Base-by-base conservation (phyloP, 164 flowering plant species). In the Vitis labrusca region DNA sequence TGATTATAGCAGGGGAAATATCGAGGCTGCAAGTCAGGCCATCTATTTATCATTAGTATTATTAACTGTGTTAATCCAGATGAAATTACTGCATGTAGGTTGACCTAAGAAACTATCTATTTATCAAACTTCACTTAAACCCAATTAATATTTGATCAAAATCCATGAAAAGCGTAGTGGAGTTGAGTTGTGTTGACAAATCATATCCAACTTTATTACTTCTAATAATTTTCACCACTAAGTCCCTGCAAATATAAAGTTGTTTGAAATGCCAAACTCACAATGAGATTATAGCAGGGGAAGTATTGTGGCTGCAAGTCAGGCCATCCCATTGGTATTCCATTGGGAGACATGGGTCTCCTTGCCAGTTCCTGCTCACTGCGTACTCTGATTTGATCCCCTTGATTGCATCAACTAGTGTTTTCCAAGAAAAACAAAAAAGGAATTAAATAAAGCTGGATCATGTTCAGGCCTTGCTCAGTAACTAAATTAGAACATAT, bases 261-360 rank as follows among this genome's bases (percentile, higher is more conserved):
- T 3, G 44, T 32, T 32, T 0, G 6, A 3, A 32, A 6, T 6
- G 6, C 44, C 44, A 9, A 8, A 75, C 83, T 77, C 70, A 82
- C 87, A 84, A 66, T 44, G 78, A 71, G 14, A 70, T 67, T 17
- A 84, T 78, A 29, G 63, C 70, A 23, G 82, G 74, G 19, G 69
- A 9, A 27, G 59, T 68, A 44, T 59, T 16, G 57, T 63, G 62
- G 63, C 74, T 77, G 79, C 87, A 87, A 3, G 65, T 70, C 14
- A 87, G 51, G n/a, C 86, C 89, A 44, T 67, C 70, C 91, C 91
- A 87, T 1, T 30, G 10, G 69, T 63, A 80, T 11, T 16, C 52
- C n/a, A 23, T 16, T 0, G 91, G 91, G 8, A 32, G 58, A 62
- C 91, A 87, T 32, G 91, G 91, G 75, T 87, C 89, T 27, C 87